These are phyloP conservation scores for Fabrea salina DNA, from an alignment of 169 alveolate species.

Conservation along the genomic window DNA sequence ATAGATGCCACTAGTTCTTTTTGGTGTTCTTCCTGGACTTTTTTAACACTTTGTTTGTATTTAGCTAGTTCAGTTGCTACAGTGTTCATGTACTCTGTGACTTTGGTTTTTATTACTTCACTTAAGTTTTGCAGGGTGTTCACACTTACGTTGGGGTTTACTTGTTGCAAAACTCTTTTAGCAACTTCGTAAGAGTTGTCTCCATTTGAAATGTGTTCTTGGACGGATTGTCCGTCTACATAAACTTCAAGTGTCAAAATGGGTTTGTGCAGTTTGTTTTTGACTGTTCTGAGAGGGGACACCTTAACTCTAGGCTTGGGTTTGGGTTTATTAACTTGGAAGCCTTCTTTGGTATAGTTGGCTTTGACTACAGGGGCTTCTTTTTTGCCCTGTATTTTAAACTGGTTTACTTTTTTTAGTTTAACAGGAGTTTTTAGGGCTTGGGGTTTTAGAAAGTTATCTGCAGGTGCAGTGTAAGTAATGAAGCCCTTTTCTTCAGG, in stretches of 20 bases:
- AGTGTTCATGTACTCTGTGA: neutral
- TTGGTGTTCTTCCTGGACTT: neutral
- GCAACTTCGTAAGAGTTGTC: conserved; percentile 15
- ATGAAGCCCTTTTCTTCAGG: too few species aligned
- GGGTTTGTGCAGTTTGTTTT: neutral
- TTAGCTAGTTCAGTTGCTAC: neutral
- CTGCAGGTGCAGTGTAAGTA: too few species aligned
- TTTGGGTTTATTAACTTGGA: too few species aligned
- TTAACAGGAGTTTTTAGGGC: too few species aligned
- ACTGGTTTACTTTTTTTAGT: too few species aligned
- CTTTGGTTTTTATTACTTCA: neutral
- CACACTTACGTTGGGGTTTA: neutral
- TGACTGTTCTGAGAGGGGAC: neutral
- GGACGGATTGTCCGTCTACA: neutral
- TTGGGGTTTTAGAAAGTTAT: too few species aligned
- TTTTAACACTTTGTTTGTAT: neutral
- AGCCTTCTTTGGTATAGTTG: too few species aligned
- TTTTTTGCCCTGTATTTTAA: too few species aligned
- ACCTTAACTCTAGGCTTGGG: too few species aligned
- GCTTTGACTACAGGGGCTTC: too few species aligned
- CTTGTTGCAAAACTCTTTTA: neutral
- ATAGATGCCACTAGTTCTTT: neutral
- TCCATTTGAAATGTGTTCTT: neutral
- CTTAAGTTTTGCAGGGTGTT: neutral
- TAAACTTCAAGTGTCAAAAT: neutral